These are phyloP conservation scores for Diaporthe australafricana DNA, from an alignment of 2,329 filamentous ascomycete species.

Conservation along the genomic window DNA sequence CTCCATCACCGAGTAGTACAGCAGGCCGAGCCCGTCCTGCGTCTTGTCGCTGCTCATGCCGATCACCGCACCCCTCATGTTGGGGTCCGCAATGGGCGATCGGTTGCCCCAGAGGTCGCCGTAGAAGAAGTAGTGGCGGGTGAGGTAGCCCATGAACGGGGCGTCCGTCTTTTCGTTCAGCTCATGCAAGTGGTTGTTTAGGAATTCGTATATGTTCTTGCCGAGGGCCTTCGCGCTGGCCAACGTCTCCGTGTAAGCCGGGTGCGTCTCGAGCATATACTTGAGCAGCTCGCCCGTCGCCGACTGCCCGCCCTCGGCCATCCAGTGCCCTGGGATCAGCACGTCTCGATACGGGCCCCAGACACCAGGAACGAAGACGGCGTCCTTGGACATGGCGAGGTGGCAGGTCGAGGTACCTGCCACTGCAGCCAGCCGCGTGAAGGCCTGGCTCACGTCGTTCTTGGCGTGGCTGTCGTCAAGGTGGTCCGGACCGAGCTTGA, in stretches of 20 bases:
- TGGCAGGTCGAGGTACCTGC: slow-evolving; percentile 98
- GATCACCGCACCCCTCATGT: slow-evolving; percentile 91
- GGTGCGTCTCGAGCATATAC: slow-evolving; percentile 94
- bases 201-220: slow-evolving; percentile 93
- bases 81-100: slow-evolving; percentile 90
- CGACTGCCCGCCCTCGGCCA: slow-evolving; percentile 96
- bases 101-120: slow-evolving; percentile 97
- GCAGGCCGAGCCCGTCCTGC: slow-evolving; percentile 86
- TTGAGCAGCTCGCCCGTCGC: slow-evolving; percentile 95
- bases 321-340: slow-evolving; percentile 91
- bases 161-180: slow-evolving; percentile 77
- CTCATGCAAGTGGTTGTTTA: slow-evolving; percentile 87
- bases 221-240: slow-evolving; percentile 85
- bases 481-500: slow-evolving; percentile 76
- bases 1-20: slow-evolving; percentile 97
- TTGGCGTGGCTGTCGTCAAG: slow-evolving; percentile 75
- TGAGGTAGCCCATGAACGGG: slow-evolving; percentile 85
- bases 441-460: slow-evolving; percentile 92
- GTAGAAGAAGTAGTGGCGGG: slow-evolving; percentile 97
- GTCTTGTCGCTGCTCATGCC: slow-evolving; percentile 89
- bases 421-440: slow-evolving; percentile 91
- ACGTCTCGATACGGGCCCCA: slow-evolving; percentile 99
- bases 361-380: slow-evolving; percentile 93
- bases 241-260: slow-evolving; percentile 84
- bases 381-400: slow-evolving; percentile 91